Conservation (phyloP, 495 filamentous ascomycete species). For the Xylaria venustula region DNA sequence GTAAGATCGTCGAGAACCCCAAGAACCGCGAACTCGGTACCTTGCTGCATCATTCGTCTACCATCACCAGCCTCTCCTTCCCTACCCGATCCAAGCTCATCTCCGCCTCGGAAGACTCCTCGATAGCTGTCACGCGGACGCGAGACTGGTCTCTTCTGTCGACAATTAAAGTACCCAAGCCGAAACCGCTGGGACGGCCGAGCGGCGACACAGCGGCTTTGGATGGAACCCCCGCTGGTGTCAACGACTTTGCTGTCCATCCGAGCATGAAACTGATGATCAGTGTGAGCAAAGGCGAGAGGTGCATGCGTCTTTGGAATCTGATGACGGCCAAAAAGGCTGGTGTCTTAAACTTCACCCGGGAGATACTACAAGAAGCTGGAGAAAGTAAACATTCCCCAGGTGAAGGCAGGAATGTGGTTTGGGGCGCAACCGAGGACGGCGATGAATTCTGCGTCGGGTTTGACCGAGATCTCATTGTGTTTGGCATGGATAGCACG, state of each 20-base stretch:
- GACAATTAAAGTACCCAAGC: conserved; percentile 85
- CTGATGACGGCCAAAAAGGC: conserved; percentile 94
- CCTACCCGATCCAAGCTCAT: conserved; percentile 86
- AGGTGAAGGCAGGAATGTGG: conserved; percentile 81
- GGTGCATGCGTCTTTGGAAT: conserved; percentile 93
- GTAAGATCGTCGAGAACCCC: conserved; percentile 73
- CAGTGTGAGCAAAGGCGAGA: conserved; percentile 82
- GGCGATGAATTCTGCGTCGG: conserved; percentile 82
- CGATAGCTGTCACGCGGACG: conserved; percentile 78
- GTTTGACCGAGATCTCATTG: conserved; percentile 81
- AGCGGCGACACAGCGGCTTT: conserved; percentile 84
- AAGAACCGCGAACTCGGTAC: conserved; percentile 85
- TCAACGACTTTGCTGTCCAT: conserved; percentile 94
- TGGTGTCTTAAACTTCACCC: conserved; percentile 80
- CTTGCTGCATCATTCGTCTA: conserved; percentile 79
- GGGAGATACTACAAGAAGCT: conserved; percentile 62
- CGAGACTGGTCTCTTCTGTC: conserved; percentile 88
- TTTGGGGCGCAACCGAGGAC: conserved; percentile 67
- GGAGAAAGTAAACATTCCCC: conserved; percentile 73
- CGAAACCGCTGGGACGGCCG: conserved; percentile 78
- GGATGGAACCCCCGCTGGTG: conserved; percentile 81
- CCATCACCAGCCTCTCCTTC: conserved; percentile 75
- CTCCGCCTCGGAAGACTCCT: conserved; percentile 79
- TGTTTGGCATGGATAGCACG: conserved; percentile 85
- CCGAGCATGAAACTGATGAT: conserved; percentile 96